Percentiles rank a stretch among this genome's conserved stretches.
phyloP scores from a whole-genome alignment of 345 rosid genomes.

The Passiflora organensis region DNA sequence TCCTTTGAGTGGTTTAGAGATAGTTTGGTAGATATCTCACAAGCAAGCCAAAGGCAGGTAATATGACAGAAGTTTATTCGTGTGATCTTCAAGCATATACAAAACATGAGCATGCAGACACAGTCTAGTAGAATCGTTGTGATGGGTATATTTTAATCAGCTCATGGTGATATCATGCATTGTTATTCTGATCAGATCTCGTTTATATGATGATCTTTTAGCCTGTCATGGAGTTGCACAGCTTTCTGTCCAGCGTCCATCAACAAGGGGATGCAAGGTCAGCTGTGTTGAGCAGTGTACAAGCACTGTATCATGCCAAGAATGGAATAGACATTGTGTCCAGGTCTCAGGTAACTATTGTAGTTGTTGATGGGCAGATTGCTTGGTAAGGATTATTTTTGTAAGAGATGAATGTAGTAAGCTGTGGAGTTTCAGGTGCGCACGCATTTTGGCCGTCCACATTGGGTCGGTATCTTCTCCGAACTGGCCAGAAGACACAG shows the following conservation, averaged over 20 bases:
- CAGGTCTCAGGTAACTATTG: constrained; percentile 29
- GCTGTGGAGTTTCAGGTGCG: constrained; percentile 27
- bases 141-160: no score
- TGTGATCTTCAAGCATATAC: neutral
- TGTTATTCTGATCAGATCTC: neutral
- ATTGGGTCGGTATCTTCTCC: constrained; percentile 47
- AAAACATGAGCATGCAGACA: no score
- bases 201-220: neutral
- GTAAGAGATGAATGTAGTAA: neutral
- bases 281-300: constrained; percentile 35
- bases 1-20: constrained; percentile 57
- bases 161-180: neutral
- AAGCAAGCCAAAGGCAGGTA: constrained; percentile 33
- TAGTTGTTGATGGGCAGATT: no score
- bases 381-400: no score
- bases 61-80: neutral
- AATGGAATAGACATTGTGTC: constrained; percentile 41
- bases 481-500: constrained; percentile 38
- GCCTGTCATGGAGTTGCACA: constrained; percentile 38
- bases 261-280: constrained; percentile 49
- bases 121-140: no score
- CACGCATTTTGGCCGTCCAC: constrained; percentile 47
- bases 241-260: constrained; percentile 39
- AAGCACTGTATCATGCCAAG: constrained; percentile 33
- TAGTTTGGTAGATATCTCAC: constrained; percentile 28